Evolutionary conservation across 345 rosid genomes (phyloP), one percentile per base, ranked within the genome.

Genomic region (Citrus sp.): DNA sequence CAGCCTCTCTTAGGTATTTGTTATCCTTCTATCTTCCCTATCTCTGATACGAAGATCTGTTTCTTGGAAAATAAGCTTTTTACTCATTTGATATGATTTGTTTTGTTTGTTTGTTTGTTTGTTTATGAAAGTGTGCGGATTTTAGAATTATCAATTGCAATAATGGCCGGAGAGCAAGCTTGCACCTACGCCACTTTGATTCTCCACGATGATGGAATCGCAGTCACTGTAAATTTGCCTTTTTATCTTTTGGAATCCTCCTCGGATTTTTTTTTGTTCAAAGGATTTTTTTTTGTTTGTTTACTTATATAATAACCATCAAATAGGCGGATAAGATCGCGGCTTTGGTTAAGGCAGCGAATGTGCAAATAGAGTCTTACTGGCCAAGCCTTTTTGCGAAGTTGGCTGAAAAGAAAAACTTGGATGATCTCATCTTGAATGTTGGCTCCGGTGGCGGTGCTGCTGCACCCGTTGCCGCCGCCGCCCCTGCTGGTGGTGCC

Each of bases 311-410:
- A 59, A 59, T 66, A 46, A 46, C 4, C 16, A 13, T 46, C 18
- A 6, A 7, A 56, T 79, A 90, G 95, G 85, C 92, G 16, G 93
- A 92, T 79, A 92, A 90, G 86, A 89, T 92, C 30, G 82, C 88
- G n/a, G 5, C 86, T 1, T 34, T 92, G 73, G 85, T 89, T 67
- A 90, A 89, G 72, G 80, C 90, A 3, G 92, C 94, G 6, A 85
- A 84, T 37, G 55, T 90, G 71, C 0, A 80, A 4, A 85, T 89
- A 25, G 94, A 90, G 73, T 84, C 94, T 5, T 90, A 87, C 89
- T 90, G 94, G 94, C 92, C 92, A 1, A 80, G 90, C 74, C 82
- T 92, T 30, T 88, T 92, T 40, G 90, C 90, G 7, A 92, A 90
- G 90, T 79, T 92, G 61, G 61, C 61, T 58, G 61, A 58, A 5